Evolutionary conservation across 2,329 filamentous ascomycete species (phyloP).

Genomic region (Botryotinia narcissicola): DNA sequence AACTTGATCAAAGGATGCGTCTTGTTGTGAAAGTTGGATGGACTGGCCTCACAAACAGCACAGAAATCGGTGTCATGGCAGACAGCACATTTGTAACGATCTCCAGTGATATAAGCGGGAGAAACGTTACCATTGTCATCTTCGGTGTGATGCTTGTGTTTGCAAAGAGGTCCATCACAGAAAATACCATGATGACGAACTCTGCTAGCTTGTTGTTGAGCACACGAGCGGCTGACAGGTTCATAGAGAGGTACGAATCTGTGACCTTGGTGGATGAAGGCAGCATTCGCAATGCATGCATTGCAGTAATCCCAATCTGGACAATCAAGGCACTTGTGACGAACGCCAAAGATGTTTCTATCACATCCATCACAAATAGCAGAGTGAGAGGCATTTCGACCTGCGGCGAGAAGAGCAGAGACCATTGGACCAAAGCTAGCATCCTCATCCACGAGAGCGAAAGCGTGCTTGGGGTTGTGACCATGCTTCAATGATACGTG

Average conservation of each 20-base stretch:
- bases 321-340: conserved; percentile 95
- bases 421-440: conserved; percentile 61
- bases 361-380: conserved; percentile 96
- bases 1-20: conserved; percentile 98
- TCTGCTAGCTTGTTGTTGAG: conserved; percentile 45
- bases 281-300: conserved; percentile 66
- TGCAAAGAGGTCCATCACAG: conserved; percentile 91
- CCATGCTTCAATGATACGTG: conserved; percentile 76
- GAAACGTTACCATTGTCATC: conserved; percentile 44
- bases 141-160: conserved; percentile 40
- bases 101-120: conserved; percentile 74
- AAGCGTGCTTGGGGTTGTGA: conserved; percentile 85
- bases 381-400: conserved; percentile 77
- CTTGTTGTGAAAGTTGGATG: conserved; percentile 81
- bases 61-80: conserved; percentile 96
- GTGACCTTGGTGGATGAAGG: conserved; percentile 73
- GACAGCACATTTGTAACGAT: conserved; percentile 95
- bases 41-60: conserved; percentile 85
- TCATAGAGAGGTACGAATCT: conserved; percentile 88
- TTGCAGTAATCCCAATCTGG: conserved; percentile 97
- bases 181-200: conserved; percentile 78
- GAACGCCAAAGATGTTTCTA: conserved; percentile 78
- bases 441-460: conserved; percentile 65
- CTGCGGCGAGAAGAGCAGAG: conserved; percentile 67
- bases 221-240: conserved; percentile 49